Conservation (phyloP, 306 rosid species). For the Begonia fuchsioides region DNA sequence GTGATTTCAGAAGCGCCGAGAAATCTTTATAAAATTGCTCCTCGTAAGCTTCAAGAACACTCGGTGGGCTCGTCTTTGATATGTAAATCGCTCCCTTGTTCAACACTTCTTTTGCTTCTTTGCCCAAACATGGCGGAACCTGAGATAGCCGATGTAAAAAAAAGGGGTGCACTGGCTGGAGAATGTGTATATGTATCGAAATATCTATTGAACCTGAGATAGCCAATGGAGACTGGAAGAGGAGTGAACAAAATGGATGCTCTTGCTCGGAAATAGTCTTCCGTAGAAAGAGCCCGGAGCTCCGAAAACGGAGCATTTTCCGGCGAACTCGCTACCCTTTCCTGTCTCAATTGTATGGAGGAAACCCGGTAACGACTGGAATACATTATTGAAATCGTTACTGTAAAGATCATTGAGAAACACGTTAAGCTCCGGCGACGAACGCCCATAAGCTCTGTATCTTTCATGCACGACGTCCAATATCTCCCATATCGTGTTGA, state of each 20-base stretch:
- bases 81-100: conserved; percentile 64
- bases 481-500: conserved; percentile 27
- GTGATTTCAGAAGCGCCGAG: conserved; percentile 24
- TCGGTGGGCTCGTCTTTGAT: conserved; percentile 41
- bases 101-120: not conserved
- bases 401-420: conserved; percentile 50
- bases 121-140: conserved; percentile 30
- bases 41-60: conserved; percentile 43
- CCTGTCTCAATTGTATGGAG: conserved; percentile 13
- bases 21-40: conserved; percentile 44
- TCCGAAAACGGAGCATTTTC: conserved; percentile 26
- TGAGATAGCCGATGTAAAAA: conserved; percentile 28
- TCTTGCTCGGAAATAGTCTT: conserved; percentile 25
- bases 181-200: no score
- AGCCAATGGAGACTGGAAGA: conserved; percentile 34
- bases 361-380: conserved; percentile 47
- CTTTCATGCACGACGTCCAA: conserved; percentile 16
- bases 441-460: conserved; percentile 3
- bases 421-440: conserved; percentile 28
- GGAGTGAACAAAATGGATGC: conserved; percentile 30
- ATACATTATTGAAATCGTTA: conserved; percentile 68
- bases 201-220: not conserved
- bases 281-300: conserved; percentile 38
- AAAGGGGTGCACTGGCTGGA: no score
- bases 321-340: conserved; percentile 10